Percentiles rank a stretch among this genome's conserved stretches.
Evolutionary conservation across 208 protist genomes (phyloP).

Genomic region (Trypanosoma boissoni): DNA sequence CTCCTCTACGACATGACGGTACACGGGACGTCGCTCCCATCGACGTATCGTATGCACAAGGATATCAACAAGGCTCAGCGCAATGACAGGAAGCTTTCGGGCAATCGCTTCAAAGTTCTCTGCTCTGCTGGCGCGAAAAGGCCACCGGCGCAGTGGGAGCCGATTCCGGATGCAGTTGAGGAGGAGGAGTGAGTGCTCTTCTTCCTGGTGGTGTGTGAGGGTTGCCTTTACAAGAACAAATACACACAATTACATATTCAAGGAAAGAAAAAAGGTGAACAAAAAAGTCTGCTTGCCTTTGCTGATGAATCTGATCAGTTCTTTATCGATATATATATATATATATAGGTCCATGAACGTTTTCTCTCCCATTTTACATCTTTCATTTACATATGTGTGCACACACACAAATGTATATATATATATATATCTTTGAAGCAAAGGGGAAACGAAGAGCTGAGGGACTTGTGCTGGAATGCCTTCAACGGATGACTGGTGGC

Average conservation of each 20-base stretch:
- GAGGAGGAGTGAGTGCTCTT: constrained; percentile 86
- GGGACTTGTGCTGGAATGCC: too few species aligned
- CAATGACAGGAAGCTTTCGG: constrained; percentile 87
- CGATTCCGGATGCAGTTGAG: constrained; percentile 69
- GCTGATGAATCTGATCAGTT: too few species aligned
- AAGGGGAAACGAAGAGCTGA: too few species aligned
- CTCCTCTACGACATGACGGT: constrained; percentile 85
- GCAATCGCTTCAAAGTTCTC: constrained; percentile 83
- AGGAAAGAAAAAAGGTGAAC: not conserved
- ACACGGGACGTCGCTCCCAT: constrained; percentile 81
- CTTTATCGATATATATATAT: too few species aligned
- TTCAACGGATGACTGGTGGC: constrained; percentile 19
- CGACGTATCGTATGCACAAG: constrained; percentile 90
- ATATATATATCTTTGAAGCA: too few species aligned
- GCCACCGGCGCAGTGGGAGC: constrained; percentile 78
- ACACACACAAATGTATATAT: too few species aligned
- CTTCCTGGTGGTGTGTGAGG: too few species aligned
- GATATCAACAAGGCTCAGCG: constrained; percentile 90
- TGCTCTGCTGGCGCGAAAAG: constrained; percentile 76
- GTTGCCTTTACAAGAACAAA: too few species aligned
- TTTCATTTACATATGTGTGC: too few species aligned
- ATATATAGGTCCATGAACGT: too few species aligned
- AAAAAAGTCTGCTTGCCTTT: too few species aligned
- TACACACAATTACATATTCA: not conserved
- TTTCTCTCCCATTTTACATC: too few species aligned